Conservation (phyloP, 2,329 filamentous ascomycete species). For the Cladosporium oxysporum region DNA sequence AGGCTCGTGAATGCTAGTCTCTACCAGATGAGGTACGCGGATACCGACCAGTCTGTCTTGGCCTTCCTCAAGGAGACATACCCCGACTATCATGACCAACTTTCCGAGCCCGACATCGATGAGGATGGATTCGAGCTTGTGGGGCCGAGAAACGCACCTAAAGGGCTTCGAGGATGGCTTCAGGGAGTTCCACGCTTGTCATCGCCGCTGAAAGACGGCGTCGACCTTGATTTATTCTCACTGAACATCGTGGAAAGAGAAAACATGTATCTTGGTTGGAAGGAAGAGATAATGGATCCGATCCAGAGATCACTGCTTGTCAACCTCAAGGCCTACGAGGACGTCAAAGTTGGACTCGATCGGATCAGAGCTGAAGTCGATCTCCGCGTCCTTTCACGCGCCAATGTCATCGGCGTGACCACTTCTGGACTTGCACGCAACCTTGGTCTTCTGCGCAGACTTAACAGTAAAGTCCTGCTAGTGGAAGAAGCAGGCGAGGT, state of each 20-base stretch:
- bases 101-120: slow-evolving; percentile 28
- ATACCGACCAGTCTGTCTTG: neutral
- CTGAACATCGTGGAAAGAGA: neutral
- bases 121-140: slow-evolving; percentile 29
- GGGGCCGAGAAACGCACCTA: neutral
- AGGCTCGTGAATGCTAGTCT: slow-evolving; percentile 23
- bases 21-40: neutral
- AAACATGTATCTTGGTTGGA: slow-evolving; percentile 22
- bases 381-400: slow-evolving; percentile 42
- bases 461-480: slow-evolving; percentile 59
- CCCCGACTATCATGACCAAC: slow-evolving; percentile 25
- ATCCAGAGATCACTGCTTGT: slow-evolving; percentile 26
- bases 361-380: slow-evolving; percentile 42
- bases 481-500: slow-evolving; percentile 71
- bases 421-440: slow-evolving; percentile 60
- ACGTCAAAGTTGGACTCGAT: slow-evolving; percentile 25
- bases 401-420: slow-evolving; percentile 60
- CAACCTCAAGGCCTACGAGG: slow-evolving; percentile 25
- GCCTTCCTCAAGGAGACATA: slow-evolving; percentile 24
- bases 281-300: slow-evolving; percentile 21
- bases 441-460: slow-evolving; percentile 50
- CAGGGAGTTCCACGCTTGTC: neutral
- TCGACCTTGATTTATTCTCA: neutral
- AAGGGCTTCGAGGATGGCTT: slow-evolving; percentile 5
- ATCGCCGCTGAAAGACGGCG: neutral